Evolutionary conservation across 2,329 filamentous ascomycete species (phyloP).

Genomic region (Talaromyces sp.): DNA sequence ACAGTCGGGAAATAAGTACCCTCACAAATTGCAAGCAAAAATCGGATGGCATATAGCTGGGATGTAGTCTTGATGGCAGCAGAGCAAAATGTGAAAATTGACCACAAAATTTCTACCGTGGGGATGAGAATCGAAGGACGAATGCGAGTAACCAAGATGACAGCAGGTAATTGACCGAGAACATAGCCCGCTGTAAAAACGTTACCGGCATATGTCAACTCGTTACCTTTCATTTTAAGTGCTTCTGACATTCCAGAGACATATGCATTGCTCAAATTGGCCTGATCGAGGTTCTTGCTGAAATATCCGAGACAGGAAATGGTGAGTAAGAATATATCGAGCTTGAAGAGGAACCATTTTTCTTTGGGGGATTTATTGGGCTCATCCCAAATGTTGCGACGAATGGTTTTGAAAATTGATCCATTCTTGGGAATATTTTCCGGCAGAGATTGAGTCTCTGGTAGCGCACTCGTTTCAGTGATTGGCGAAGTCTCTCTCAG

Average conservation of each 20-base stretch:
- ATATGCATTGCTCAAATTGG: conserved; percentile 51
- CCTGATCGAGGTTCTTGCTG: conserved; percentile 48
- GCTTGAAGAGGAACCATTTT: conserved; percentile 49
- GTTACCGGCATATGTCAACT: conserved; percentile 49
- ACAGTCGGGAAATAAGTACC: conserved; percentile 23
- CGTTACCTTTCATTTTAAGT: conserved; percentile 45
- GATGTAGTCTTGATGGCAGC: conserved; percentile 35
- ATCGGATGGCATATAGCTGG: conserved; percentile 24
- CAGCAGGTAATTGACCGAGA: conserved; percentile 41
- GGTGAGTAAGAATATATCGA: conserved; percentile 49
- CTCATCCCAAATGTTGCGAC: conserved; percentile 39
- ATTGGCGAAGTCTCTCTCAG: neutral
- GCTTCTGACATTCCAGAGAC: conserved; percentile 51
- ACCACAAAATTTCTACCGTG: conserved; percentile 31
- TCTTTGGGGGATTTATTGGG: conserved; percentile 41
- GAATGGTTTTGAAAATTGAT: conserved; percentile 11
- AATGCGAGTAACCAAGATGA: conserved; percentile 41
- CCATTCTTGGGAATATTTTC: conserved; percentile 37
- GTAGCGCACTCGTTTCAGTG: neutral
- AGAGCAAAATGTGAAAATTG: conserved; percentile 44
- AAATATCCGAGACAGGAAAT: conserved; percentile 49
- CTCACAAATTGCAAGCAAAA: conserved; percentile 25
- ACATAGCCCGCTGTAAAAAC: conserved; percentile 47
- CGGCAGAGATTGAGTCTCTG: neutral
- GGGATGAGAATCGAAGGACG: conserved; percentile 44